Evolutionary conservation across 2,329 filamentous ascomycete species (phyloP).

Genomic region (Pseudogymnoascus sp.): DNA sequence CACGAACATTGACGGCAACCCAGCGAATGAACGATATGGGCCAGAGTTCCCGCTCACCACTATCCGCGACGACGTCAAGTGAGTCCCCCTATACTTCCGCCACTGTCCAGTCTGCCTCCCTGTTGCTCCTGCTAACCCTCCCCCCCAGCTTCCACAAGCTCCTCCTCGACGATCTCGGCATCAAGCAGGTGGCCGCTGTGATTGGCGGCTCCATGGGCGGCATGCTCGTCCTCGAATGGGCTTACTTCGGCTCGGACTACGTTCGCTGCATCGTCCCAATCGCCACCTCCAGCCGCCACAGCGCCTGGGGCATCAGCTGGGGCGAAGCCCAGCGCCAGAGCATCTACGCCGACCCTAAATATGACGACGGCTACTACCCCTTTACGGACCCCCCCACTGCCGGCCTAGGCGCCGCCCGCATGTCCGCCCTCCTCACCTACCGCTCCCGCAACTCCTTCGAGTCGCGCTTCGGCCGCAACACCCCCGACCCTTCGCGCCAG

Average conservation of each 20-base stretch:
- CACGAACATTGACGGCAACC: slow-evolving; percentile 77
- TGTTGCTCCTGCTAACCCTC: slow-evolving; percentile 16
- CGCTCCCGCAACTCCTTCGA: slow-evolving; percentile 96
- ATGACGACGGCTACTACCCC: slow-evolving; percentile 90
- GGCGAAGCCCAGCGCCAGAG: slow-evolving; percentile 81
- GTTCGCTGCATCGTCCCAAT: slow-evolving; percentile 75
- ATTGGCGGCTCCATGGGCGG: slow-evolving; percentile 80
- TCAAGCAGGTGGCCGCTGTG: slow-evolving; percentile 69
- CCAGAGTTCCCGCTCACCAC: slow-evolving; percentile 96
- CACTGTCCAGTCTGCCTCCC: slow-evolving; percentile 10
- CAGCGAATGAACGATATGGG: slow-evolving; percentile 68
- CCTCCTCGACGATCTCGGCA: slow-evolving; percentile 70
- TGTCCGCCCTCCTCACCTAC: slow-evolving; percentile 94
- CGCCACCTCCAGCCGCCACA: slow-evolving; percentile 75
- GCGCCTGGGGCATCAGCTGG: slow-evolving; percentile 88
- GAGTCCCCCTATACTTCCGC: slow-evolving; percentile 31
- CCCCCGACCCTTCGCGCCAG: slow-evolving; percentile 71
- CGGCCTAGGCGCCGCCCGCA: slow-evolving; percentile 86
- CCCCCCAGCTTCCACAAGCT: slow-evolving; percentile 63
- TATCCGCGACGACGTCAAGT: slow-evolving; percentile 92
- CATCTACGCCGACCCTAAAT: slow-evolving; percentile 98
- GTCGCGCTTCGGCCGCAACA: slow-evolving; percentile 87
- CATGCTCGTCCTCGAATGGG: slow-evolving; percentile 87
- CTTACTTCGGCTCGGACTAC: slow-evolving; percentile 82
- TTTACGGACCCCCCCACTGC: slow-evolving; percentile 80